Conservation (phyloP, 1,284 basidiomycete species). For the Apiotrichum akiyoshidainum region DNA sequence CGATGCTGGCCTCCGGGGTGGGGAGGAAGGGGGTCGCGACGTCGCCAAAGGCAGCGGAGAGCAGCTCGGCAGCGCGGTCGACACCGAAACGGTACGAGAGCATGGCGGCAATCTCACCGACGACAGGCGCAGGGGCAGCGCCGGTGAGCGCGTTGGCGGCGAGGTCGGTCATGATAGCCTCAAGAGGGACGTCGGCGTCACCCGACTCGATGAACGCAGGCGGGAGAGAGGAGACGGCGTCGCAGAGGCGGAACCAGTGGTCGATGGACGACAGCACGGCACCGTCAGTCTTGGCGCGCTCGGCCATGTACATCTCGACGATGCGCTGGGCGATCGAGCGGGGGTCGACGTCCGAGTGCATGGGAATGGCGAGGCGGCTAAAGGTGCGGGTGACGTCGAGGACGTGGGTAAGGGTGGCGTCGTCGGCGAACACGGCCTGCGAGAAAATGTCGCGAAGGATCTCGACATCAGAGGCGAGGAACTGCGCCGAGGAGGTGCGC, state of each 20-base stretch:
- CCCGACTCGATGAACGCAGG: constrained; percentile 17
- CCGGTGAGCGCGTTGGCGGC: constrained; percentile 43
- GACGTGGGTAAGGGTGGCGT: constrained; percentile 13
- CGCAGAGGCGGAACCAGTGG: constrained; percentile 21
- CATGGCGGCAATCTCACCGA: constrained; percentile 32
- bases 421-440: background rate
- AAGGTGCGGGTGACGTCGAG: constrained; percentile 21
- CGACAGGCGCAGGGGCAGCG: constrained; percentile 35
- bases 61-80: constrained; percentile 33
- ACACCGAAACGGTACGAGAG: constrained; percentile 35
- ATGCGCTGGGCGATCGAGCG: constrained; percentile 18
- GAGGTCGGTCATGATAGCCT: constrained; percentile 56
- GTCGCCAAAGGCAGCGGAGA: constrained; percentile 26
- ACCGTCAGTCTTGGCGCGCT: background rate
- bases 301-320: constrained; percentile 24
- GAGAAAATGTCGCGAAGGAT: background rate
- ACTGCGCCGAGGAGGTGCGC: background rate
- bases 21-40: constrained; percentile 18
- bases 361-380: constrained; percentile 13
- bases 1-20: constrained; percentile 6
- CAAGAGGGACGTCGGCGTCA: constrained; percentile 49
- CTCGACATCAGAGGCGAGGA: background rate
- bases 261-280: constrained; percentile 6
- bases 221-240: constrained; percentile 10
- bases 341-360: constrained; percentile 6